Base-by-base conservation (phyloP, 441 rosid genomes). In the Pelargonium citronellum region DNA sequence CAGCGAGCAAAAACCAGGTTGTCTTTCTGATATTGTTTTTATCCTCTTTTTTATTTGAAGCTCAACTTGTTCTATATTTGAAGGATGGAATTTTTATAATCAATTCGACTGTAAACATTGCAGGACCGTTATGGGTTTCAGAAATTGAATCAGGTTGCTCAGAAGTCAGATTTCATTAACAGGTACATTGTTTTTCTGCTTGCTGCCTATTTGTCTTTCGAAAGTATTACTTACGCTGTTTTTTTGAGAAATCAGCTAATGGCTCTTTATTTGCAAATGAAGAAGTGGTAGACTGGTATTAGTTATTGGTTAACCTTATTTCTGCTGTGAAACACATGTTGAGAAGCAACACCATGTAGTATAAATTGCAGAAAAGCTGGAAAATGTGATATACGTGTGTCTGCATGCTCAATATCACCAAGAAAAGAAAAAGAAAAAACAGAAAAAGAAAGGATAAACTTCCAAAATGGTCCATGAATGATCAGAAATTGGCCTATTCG, bases 111-210 rank as follows among this genome's bases (percentile, higher is more conserved):
- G 30, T 27, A 67, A 78, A 73, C 69, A 51, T 79, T 74, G 77
- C 87, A 89, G 95, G 95, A 89, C 71, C 78, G 63, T 67, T 85
- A 86, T 75, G 95, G 95, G 68, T 80, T 81, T 82, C 81, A 79
- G 69, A 86, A 82, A 74, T 79, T 89, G 77, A 83, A 84, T 73
- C 89, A 87, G 75, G 83, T 80, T 66, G 87, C 89, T 62, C 77
- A 83, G 79, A 89, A 85, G 78, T 78, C 79, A 78, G 92, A 89
- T 71, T 89, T 86, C 76, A 75, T 79, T 34, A 89, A 89, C 81
- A 89, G 92, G 89, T 87, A 72, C 55, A 4, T 43, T 11, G 30
- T 20, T 44, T 55, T 30, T 30, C 11, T 37, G 20, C 55, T 34
- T 68, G 24, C 62, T 37, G 46, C 8, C 60, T 69, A 13, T 19